Base-by-base conservation (phyloP, 2,329 filamentous ascomycete species). In the Trichoderma atroviride region DNA sequence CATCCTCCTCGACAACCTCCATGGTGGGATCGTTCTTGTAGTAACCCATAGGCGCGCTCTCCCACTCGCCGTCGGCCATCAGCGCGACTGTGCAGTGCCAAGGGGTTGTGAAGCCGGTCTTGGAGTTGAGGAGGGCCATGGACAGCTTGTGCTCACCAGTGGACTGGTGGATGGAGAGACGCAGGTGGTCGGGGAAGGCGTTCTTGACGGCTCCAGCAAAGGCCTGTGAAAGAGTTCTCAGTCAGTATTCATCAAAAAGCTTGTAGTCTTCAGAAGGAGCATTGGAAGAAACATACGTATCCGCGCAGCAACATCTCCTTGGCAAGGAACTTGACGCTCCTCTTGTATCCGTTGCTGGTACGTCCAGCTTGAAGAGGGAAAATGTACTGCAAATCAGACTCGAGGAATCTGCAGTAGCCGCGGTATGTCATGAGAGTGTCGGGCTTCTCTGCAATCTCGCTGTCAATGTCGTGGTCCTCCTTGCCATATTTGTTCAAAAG, bases 241-340 rank as follows among this genome's bases (percentile, higher is more conserved):
- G 65, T 27, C 19, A 55, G 22, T 29, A 29, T 27, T 9, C 24
- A 29, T 37, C 27, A 50, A 29, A 47, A 16, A 10, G 7, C 16
- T 5, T 35, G 4, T 31, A 16, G 7, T 24, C 10, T n/a, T n/a
- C n/a, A n/a, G n/a, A 27, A 27, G 4, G 7, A 27, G 24, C 19
- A 9, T 19, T n/a, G 10, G 22, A 19, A 9, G 14, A 14, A 5
- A 76, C 83, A 76, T 74, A 86, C 84, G 71, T 85, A 81, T 69
- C 86, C 86, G 7, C 86, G 80, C 14, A 73, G 74, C 43, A 88
- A 81, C 85, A 88, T 87, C 70, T 84, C 81, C 71, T 84, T 86
- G 0, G 86, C 86, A 31, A 87, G 80, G 50, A 83, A 81, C 73
- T 85, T 81, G 24, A 83, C 77, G 0, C 80, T 82, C 50, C 79